These are phyloP conservation scores for Boletus rubroflammeus DNA, from an alignment of 768 basidiomycete genomes.

Conservation along the genomic window DNA sequence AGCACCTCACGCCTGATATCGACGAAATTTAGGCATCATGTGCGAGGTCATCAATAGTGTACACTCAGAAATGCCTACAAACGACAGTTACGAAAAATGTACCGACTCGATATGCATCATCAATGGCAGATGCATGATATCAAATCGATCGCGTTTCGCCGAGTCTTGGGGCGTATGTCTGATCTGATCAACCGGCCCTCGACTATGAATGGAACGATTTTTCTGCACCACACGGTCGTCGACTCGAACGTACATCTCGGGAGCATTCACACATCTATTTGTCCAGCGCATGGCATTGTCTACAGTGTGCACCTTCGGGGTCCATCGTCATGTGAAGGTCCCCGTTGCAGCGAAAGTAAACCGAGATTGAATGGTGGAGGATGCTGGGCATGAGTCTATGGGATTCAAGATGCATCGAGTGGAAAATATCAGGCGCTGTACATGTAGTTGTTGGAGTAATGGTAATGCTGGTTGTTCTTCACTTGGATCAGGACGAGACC, in stretches of 20 bases:
- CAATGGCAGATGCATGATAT: background rate
- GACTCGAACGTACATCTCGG: no score
- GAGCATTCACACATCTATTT: no score
- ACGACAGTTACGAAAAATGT: no score
- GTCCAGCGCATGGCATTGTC: no score
- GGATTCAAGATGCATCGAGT: background rate
- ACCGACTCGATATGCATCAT: no score
- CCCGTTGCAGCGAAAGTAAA: background rate
- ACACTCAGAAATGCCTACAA: background rate
- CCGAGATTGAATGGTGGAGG: background rate
- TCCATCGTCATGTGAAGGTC: no score
- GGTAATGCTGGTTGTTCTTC: background rate
- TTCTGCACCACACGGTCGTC: no score
- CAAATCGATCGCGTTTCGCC: background rate
- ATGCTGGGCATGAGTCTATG: background rate
- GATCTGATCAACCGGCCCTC: no score
- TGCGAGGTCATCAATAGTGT: no score
- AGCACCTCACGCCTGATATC: no score
- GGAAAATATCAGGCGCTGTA: background rate
- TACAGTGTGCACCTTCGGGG: no score
- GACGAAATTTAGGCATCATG: background rate
- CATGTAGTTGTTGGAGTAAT: background rate
- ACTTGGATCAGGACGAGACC: background rate
- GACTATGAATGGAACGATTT: no score
- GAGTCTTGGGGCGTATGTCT: background rate